phyloP scores from a whole-genome alignment of 2,329 filamentous ascomycete species.

The Shiraia bambusicola region DNA sequence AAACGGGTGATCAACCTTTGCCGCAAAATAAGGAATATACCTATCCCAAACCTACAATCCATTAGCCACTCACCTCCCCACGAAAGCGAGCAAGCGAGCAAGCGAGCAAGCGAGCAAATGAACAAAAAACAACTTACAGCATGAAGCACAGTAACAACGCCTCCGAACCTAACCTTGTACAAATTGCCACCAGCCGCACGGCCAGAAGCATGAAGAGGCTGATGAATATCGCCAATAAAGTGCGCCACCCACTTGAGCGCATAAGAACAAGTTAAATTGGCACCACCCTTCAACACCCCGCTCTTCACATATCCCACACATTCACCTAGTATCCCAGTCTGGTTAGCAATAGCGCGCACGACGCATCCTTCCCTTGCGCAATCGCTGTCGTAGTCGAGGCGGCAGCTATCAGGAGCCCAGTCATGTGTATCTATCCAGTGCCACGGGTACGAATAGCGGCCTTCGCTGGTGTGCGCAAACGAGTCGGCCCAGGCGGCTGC shows the following conservation, averaged over 20 bases:
- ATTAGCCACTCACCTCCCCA: too few species aligned
- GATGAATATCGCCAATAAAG: constrained; percentile 46
- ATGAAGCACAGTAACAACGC: constrained; percentile 39
- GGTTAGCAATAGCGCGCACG: constrained; percentile 47
- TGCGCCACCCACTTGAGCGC: constrained; percentile 48
- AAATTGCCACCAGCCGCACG: constrained; percentile 43
- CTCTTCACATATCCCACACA: constrained; percentile 38
- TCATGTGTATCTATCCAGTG: constrained; percentile 46
- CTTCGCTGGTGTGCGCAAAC: constrained; percentile 43
- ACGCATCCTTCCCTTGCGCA: constrained; percentile 45
- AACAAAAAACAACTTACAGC: too few species aligned
- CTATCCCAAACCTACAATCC: constrained; percentile 49
- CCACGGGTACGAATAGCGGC: constrained; percentile 47
- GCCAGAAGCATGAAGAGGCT: constrained; percentile 46
- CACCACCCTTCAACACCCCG: constrained; percentile 24
- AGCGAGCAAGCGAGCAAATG: too few species aligned
- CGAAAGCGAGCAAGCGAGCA: too few species aligned
- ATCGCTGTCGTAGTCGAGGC: constrained; percentile 41
- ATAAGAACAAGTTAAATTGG: constrained; percentile 43
- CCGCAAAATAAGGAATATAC: constrained; percentile 42
- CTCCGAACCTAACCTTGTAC: constrained; percentile 41
- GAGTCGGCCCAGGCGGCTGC: constrained; percentile 46
- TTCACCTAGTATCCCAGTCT: constrained; percentile 41
- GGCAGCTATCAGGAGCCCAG: constrained; percentile 36
- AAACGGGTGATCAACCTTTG: constrained; percentile 35